Evolutionary conservation across 1,139 yeast species (phyloP), one percentile per base, ranked within the genome.

Genomic region (Sugiyamaella novakii): DNA sequence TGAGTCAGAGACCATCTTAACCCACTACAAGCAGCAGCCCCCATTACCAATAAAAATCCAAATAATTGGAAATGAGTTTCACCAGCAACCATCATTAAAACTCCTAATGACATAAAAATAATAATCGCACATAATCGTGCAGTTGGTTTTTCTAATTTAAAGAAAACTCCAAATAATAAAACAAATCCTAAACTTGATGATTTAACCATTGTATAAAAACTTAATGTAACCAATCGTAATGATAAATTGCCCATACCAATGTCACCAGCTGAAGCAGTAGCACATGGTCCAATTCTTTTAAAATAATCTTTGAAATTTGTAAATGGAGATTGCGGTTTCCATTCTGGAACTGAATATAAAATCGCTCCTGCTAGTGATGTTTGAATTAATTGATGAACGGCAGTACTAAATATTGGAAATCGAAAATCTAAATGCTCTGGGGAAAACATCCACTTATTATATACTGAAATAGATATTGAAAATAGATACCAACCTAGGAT

Each of bases 381-480:
- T 53, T 92, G 76, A 28, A 89, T 78, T 25, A 84, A 65, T 71
- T 92, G 98, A 67, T 92, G 98, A 57, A 85, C 76, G 4, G 91
- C 74, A 0, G 98, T 92, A 44, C 91, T 80, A 22, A 91, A 69
- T 14, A 92, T 78, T 1, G 98, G 98, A 65, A 81, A 92, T 42
- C 80, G 78, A 63, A 92, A 84, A 60, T 87, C 79, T 52, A 91
- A 72, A 12, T 79, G 87, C 65, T 68, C 76, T 42, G 67, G 65
- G 36, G 94, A 91, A 70, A 91, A 92, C 96, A 92, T 91, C 97
- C 97, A 91, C 68, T 91, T 92, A 73, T 92, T 92, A 71, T 92
- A 92, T 29, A 91, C 74, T n/a, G 95, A 85, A 25, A 91, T 79
- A 11, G 87, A 69, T 52, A 88, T 75, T 11, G 95, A 84, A 50